Conservation (phyloP, 2,329 filamentous ascomycete genomes). For the Blastomyces emzantsi region DNA sequence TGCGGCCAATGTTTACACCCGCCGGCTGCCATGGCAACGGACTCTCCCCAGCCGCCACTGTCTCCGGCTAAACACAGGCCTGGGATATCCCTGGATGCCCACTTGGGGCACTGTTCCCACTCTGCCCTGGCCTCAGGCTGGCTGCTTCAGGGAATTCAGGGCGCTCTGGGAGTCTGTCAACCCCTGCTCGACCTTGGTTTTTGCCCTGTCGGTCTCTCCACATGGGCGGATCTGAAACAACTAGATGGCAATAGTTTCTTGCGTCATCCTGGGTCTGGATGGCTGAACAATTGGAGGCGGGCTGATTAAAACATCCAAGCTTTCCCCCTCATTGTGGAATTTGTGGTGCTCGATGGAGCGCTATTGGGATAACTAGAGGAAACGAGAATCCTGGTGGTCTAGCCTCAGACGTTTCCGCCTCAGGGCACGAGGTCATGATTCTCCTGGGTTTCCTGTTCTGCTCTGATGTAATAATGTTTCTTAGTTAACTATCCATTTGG, state of each 20-base stretch:
- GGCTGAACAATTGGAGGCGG: constrained; percentile 5
- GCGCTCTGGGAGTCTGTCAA: too few relatives aligned
- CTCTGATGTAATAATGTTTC: too few relatives aligned
- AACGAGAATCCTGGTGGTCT: background rate
- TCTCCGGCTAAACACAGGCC: background rate
- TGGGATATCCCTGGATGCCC: background rate
- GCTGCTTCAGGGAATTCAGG: too few relatives aligned
- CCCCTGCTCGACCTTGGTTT: too few relatives aligned
- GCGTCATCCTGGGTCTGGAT: constrained; percentile 1
- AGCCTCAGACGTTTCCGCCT: background rate
- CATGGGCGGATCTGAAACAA: background rate
- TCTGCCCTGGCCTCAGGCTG: background rate
- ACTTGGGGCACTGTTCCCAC: background rate
- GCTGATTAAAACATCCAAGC: background rate
- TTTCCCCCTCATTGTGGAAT: too few relatives aligned
- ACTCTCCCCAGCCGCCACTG: background rate
- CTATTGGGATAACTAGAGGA: background rate
- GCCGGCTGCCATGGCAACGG: constrained; percentile 32
- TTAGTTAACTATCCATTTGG: too few relatives aligned
- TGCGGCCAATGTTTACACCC: constrained; percentile 26
- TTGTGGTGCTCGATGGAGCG: background rate
- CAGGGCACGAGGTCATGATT: background rate
- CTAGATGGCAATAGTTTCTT: constrained; percentile 1
- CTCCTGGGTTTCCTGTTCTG: too few relatives aligned
- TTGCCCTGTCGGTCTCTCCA: background rate